Conservation (phyloP, 2,329 filamentous ascomycete genomes). For the Ophiostoma ulmi region DNA sequence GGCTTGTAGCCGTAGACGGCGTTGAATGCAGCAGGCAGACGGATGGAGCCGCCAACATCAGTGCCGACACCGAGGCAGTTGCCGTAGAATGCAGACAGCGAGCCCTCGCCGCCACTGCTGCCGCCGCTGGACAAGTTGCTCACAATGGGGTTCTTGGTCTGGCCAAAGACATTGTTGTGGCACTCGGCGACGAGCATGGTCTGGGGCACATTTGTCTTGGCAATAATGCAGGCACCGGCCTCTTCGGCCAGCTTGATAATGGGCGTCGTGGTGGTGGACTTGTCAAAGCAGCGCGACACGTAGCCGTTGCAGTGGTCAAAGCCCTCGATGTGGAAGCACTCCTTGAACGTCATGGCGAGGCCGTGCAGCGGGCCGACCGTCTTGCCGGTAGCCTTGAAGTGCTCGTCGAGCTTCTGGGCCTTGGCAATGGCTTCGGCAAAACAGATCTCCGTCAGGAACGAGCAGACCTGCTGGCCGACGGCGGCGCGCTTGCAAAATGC, state of each 20-base stretch:
- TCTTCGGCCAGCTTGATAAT: conserved; percentile 32
- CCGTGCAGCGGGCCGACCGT: conserved; percentile 38
- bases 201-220: conserved; percentile 33
- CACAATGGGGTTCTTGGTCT: conserved; percentile 36
- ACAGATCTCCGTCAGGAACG: conserved; percentile 43
- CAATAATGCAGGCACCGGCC: conserved; percentile 43
- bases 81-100: conserved; percentile 35
- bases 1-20: conserved; percentile 34
- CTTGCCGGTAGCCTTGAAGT: conserved; percentile 31
- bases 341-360: conserved; percentile 47
- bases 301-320: conserved; percentile 38
- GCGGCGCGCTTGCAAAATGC: conserved; percentile 26
- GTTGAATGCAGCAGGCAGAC: conserved; percentile 34
- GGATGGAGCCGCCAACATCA: conserved; percentile 32
- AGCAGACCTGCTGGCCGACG: conserved; percentile 34
- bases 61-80: conserved; percentile 36
- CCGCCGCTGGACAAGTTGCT: conserved; percentile 35
- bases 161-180: conserved; percentile 36
- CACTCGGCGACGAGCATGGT: conserved; percentile 33
- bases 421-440: conserved; percentile 34
- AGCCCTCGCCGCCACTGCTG: conserved; percentile 38
- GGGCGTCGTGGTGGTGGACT: conserved; percentile 27
- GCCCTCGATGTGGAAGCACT: conserved; percentile 43
- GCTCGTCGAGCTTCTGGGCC: conserved; percentile 34
- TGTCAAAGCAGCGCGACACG: conserved; percentile 28